A percentile compares a stretch with the other conserved stretches of the same genome.
These are phyloP conservation scores for Avena insularis DNA, from an alignment of 176 grass and related monocot genomes.

Conservation along the genomic window DNA sequence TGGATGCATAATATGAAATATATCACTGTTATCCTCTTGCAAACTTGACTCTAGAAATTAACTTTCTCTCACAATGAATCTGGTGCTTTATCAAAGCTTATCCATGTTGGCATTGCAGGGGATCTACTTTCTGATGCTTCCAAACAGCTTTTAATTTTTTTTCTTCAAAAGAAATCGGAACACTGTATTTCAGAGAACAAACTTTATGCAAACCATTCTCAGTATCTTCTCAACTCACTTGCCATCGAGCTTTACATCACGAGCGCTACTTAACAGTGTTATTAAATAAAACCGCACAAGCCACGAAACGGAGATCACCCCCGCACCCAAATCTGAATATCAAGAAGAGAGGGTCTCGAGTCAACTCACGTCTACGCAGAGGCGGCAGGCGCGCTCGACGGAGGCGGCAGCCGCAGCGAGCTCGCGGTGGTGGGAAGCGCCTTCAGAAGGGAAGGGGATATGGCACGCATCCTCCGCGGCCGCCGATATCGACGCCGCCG, in stretches of 20 bases:
- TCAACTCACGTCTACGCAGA: slow-evolving; percentile 80
- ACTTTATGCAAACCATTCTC: slow-evolving; percentile 3
- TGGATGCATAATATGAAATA: not conserved
- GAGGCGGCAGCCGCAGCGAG: slow-evolving; percentile 59
- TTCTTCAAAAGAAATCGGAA: slow-evolving; percentile 2
- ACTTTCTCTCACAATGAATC: not conserved
- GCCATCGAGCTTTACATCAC: not conserved
- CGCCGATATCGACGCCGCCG: not conserved
- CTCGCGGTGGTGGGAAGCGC: slow-evolving; percentile 61
- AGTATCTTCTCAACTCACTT: not conserved
- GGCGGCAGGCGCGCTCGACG: slow-evolving; percentile 75
- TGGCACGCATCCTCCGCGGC: not conserved
- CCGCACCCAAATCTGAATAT: not conserved
- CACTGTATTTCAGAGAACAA: not conserved
- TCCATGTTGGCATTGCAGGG: not conserved
- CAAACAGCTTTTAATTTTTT: not conserved
- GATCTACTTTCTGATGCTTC: not conserved
- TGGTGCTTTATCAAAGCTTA: not conserved
- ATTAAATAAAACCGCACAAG: not conserved
- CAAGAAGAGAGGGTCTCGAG: slow-evolving; percentile 1
- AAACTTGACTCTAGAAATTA: not conserved
- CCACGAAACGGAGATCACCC: not conserved
- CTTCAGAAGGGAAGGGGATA: slow-evolving; percentile 65
- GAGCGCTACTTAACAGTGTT: not conserved
- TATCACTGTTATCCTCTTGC: not conserved